Evolutionary conservation across 257 asterid species (phyloP), one percentile per base, ranked within the genome.

Genomic region (Solanum infundibuliforme): DNA sequence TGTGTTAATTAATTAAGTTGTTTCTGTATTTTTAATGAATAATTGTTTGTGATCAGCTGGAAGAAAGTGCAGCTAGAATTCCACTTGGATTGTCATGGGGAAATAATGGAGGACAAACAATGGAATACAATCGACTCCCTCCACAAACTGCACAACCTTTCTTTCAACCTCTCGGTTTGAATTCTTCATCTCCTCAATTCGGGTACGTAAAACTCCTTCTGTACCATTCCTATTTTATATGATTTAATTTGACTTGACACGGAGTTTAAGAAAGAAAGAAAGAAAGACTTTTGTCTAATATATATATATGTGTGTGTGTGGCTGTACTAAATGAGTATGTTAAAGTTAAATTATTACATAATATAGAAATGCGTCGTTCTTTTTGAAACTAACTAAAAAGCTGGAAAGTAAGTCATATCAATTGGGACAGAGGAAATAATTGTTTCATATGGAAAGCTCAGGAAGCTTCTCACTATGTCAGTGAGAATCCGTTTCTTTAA

Each of bases 161-260:
- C 66, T 88, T 82, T 52, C 87, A 86, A 52, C 90, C 88, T 68
- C 46, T 65, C 84, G 87, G 88, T 77, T 65, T 88, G 68, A 88
- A 88, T 66, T 74, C 88, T 29, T 60, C 83, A 20, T 16, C 87
- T 58, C 88, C 87, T 25, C 87, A 83, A 35, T 23, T 83, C 13
- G 55, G 87, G 87, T 58, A 7, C 25, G 66, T 83, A 83, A 29
- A 21, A 52, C 23, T 4, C 20, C 58, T 13, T 46, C 2, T 5
- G 7, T 46, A 18, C 6, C 55, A 43, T 43, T 20, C 25, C 2
- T 9, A 58, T 7, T 58, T 58, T 58, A 58, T 58, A 58, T 58
- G 66, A 58, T 2, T 58, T 58, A 58, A 8, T 58, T 58, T 58
- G 25, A 58, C 25, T 58, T 58, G 25, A 20, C 25, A 58, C 9